A percentile compares a stretch with the other conserved stretches of the same genome.
Conservation (phyloP, 208 protist genomes). For the Leishmania arabica region DNA sequence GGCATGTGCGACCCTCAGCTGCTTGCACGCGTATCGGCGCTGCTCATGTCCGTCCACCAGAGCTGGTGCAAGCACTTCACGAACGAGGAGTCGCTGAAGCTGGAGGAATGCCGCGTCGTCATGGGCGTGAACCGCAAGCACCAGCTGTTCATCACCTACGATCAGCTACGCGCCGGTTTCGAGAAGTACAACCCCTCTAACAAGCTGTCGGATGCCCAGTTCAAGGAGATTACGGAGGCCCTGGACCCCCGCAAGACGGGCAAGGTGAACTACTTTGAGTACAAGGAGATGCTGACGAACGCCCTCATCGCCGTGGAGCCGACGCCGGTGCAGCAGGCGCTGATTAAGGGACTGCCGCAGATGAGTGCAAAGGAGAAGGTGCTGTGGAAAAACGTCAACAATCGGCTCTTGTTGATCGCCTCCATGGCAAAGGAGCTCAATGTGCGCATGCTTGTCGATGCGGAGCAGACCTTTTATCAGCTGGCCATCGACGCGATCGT, state of each 20-base stretch:
- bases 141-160: slow-evolving; percentile 62
- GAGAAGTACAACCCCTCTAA: slow-evolving; percentile 28
- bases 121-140: slow-evolving; percentile 73
- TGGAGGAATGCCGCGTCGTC: slow-evolving; percentile 90
- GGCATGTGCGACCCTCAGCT: slow-evolving; percentile 93
- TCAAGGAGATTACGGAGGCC: slow-evolving; percentile 51
- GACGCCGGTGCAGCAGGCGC: slow-evolving; percentile 50
- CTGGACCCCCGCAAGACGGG: slow-evolving; percentile 78
- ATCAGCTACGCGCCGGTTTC: slow-evolving; percentile 70
- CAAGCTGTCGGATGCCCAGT: slow-evolving; percentile 52
- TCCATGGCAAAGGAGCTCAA: slow-evolving; percentile 64
- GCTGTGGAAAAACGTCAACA: slow-evolving; percentile 70
- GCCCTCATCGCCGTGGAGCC: slow-evolving; percentile 67
- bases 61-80: slow-evolving; percentile 85
- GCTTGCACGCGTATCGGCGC: slow-evolving; percentile 85
- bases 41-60: slow-evolving; percentile 88
- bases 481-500: slow-evolving; percentile 95
- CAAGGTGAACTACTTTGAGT: slow-evolving; percentile 87
- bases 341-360: slow-evolving; percentile 66
- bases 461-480: slow-evolving; percentile 97
- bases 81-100: slow-evolving; percentile 48
- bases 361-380: slow-evolving; percentile 77
- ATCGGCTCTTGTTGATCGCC: slow-evolving; percentile 73
- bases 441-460: slow-evolving; percentile 94
- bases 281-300: slow-evolving; percentile 85